Evolutionary conservation across 805 yeast genomes (phyloP), one percentile per base, ranked within the genome.

Genomic region (Candida peoriensis): DNA sequence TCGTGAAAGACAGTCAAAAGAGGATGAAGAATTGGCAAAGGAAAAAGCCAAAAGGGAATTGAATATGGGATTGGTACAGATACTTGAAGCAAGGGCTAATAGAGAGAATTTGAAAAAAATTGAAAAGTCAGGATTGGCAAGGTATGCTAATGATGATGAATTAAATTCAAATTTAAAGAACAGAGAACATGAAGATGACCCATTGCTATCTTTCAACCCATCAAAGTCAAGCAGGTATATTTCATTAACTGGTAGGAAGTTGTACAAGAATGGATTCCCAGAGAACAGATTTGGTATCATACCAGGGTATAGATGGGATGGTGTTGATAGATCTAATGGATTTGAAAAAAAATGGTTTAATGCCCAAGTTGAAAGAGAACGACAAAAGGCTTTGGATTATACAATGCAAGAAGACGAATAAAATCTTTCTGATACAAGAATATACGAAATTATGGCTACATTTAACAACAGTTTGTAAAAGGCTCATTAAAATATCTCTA

Each of bases 221-320:
- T 30, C 49, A 2, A 47, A 50, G 15, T 36, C 38, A 4, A 45
- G 46, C 20, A 48, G 42, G 33, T 41, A 48, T 39, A 42, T 52
- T 4, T 55, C 65, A 13, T 31, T 46, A 11, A 56, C 63, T 4
- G 86, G 87, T 0, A 54, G 83, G 28, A 76, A 72, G 29, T 54
- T 72, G 2, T 87, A 79, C 46, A 54, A 60, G 20, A 79, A 80
- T 0, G 43, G 66, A 0, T 74, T 58, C 36, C 76, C 85, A 0
- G 74, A 73, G 15, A 89, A 89, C 52, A 62, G 97, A 38, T 89
- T 85, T 57, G 71, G 71, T 3, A 78, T 89, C 11, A 59, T 62
- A 5, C 95, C 96, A 1, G 96, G 97, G 0, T 64, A 66, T 44
- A 65, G 85, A 38, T 89, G 97, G 97, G 95, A 85, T 57, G 97